Evolutionary conservation across 768 basidiomycete genomes (phyloP).

Genomic region (Rhodotorula paludigena): DNA sequence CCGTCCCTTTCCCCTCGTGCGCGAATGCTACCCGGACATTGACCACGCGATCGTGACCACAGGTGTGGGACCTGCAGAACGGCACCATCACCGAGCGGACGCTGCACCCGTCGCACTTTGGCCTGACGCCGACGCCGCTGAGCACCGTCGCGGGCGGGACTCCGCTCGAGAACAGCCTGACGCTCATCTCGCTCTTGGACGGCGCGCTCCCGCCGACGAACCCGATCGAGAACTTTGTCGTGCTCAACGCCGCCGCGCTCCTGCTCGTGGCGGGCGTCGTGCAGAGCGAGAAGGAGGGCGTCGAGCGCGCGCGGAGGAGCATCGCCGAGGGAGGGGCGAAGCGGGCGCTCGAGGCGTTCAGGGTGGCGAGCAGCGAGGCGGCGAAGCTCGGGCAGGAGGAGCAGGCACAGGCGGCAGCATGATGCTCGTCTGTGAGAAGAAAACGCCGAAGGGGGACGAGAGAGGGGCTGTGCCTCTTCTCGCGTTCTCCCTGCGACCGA

Average conservation of each 20-base stretch:
- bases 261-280: conserved; percentile 78
- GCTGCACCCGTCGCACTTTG: conserved; percentile 67
- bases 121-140: conserved; percentile 66
- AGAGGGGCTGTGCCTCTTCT: background rate
- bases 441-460: background rate
- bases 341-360: conserved; percentile 50
- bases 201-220: conserved; percentile 40
- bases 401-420: background rate
- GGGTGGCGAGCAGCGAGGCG: conserved; percentile 22
- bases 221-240: conserved; percentile 75
- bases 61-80: conserved; percentile 61
- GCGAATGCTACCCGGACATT: background rate
- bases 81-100: conserved; percentile 61
- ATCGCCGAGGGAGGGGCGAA: conserved; percentile 49
- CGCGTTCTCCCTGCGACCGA: too few species aligned
- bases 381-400: background rate
- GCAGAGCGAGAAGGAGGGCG: conserved; percentile 64
- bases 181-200: conserved; percentile 62
- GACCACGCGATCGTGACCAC: background rate
- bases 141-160: conserved; percentile 63
- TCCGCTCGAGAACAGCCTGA: conserved; percentile 75
- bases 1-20: background rate
- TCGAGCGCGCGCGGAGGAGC: conserved; percentile 58
- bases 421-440: too few species aligned
- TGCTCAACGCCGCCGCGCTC: conserved; percentile 83